These are phyloP conservation scores for Hevea brasiliensis DNA, from an alignment of 345 rosid species.

Conservation along the genomic window DNA sequence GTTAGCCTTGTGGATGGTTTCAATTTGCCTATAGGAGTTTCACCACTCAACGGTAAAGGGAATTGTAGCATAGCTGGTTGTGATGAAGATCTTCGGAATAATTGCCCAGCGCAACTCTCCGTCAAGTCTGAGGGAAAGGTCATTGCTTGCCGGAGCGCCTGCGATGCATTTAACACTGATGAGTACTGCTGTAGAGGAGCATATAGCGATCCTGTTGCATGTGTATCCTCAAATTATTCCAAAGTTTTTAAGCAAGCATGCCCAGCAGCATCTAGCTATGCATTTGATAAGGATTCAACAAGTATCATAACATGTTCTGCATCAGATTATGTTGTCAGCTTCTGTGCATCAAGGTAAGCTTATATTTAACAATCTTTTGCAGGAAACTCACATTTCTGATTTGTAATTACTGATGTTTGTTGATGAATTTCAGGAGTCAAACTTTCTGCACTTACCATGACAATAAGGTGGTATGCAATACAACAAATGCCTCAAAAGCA, in stretches of 20 bases:
- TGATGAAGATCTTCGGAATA: constrained; percentile 47
- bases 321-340: constrained; percentile 46
- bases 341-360: constrained; percentile 56
- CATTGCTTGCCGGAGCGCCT: constrained; percentile 59
- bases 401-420: not conserved
- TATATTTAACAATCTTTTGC: not conserved
- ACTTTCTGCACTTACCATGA: constrained; percentile 21
- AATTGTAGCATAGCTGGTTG: constrained; percentile 59
- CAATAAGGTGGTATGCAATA: constrained; percentile 14
- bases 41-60: constrained; percentile 43
- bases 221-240: constrained; percentile 54
- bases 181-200: constrained; percentile 60
- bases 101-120: constrained; percentile 46
- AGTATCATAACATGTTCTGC: constrained; percentile 54
- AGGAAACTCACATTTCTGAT: not conserved
- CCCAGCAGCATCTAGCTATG: constrained; percentile 65
- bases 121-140: constrained; percentile 40
- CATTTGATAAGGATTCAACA: constrained; percentile 43
- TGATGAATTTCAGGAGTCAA: constrained; percentile 9
- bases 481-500: constrained; percentile 1
- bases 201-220: constrained; percentile 34
- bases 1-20: constrained; percentile 72
- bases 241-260: constrained; percentile 54
- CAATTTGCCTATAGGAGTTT: constrained; percentile 47
- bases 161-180: constrained; percentile 48